phyloP scores from a whole-genome alignment of 2,329 filamentous ascomycete species.

The Ophiosphaerella korrae region DNA sequence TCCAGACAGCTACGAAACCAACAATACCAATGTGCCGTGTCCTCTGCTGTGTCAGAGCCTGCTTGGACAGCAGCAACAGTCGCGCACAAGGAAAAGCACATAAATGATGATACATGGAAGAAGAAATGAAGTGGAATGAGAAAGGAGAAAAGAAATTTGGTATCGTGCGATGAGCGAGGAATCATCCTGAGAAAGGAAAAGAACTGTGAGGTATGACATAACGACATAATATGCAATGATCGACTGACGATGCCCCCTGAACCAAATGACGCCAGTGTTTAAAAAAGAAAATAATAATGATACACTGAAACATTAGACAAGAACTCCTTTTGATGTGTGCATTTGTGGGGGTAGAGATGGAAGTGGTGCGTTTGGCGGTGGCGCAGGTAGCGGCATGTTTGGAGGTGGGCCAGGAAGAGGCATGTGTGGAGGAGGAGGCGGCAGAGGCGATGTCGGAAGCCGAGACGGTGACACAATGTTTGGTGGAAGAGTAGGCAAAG shows the following conservation, averaged over 20 bases:
- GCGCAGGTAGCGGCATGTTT: conserved; percentile 18
- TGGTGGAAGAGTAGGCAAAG: conserved; percentile 49
- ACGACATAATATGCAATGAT: background rate
- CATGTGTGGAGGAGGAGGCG: conserved; percentile 1
- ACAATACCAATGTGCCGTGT: background rate
- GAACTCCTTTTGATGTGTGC: background rate
- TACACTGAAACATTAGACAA: background rate
- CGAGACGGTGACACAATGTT: conserved; percentile 18
- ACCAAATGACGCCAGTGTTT: background rate
- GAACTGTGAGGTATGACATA: background rate
- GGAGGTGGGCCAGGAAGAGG: conserved; percentile 16
- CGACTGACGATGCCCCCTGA: background rate
- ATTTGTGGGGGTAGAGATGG: conserved; percentile 12
- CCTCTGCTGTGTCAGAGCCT: background rate
- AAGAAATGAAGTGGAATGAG: background rate
- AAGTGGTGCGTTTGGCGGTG: conserved; percentile 15
- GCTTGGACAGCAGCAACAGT: background rate
- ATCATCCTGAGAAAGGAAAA: background rate
- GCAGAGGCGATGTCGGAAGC: conserved; percentile 24
- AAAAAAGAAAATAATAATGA: background rate
- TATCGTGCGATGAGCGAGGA: background rate
- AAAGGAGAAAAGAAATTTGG: background rate
- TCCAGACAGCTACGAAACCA: too few species aligned
- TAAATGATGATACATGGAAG: background rate
- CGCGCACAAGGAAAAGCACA: background rate